Base-by-base conservation (phyloP, 345 rosid genomes). In the Eucalyptus curtisii region DNA sequence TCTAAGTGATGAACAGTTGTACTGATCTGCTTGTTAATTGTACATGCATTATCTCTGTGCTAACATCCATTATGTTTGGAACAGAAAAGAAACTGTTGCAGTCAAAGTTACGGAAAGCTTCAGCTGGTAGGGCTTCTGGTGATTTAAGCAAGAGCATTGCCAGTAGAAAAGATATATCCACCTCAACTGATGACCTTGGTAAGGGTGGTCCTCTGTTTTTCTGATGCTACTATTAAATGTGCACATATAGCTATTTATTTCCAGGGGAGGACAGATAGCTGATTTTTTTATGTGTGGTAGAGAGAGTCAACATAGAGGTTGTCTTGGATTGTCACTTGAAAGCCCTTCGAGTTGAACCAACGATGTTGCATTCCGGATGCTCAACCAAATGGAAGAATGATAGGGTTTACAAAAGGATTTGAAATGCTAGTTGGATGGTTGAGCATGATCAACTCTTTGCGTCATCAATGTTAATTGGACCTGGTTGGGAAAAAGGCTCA, bases 81-180 rank as follows among this genome's bases (percentile, higher is more conserved):
- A 27, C 99, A 98, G 99, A 98, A 94, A 98, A 97, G 96, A 97
- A 97, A 93, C 89, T 95, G 76, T 89, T 98, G 93, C 99, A 95
- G 92, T 95, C 97, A 79, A 97, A 95, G 94, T 89, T 97, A 89
- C 94, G 95, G 88, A 96, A 96, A 91, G 96, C 98, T 90, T 95
- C 96, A 80, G 88, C 90, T 10, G 88, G 94, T 88, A 95, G 92
- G 88, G 96, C 94, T 90, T 90, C 95, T 90, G 13, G 87, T 87
- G 96, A 93, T 89, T 85, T 88, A 49, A 85, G 86, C 79, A 92
- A 89, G 93, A 92, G 88, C 89, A 80, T 93, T 66, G 85, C 89
- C 79, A 89, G 88, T 88, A 93, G 91, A 89, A 97, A 95, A 89
- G 95, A 95, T 81, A 91, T 88, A 53, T 94, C 99, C 49, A 98